Percentiles rank a stretch among this genome's conserved stretches.
These are phyloP conservation scores for Earliella scabrosa DNA, from an alignment of 1,284 basidiomycete species.

Conservation along the genomic window DNA sequence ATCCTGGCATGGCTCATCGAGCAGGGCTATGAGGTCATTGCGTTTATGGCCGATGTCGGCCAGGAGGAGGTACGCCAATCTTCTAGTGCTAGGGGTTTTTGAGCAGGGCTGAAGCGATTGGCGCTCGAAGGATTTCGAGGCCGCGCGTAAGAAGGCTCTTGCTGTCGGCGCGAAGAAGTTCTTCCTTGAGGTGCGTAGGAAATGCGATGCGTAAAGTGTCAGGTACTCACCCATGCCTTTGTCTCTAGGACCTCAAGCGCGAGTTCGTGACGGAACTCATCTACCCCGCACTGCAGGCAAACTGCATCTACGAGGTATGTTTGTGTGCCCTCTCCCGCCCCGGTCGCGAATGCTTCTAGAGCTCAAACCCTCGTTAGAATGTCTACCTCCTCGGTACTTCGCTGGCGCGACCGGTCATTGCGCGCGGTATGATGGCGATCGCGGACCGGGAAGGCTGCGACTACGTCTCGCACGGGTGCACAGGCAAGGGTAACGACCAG, in stretches of 20 bases:
- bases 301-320: constrained; percentile 95
- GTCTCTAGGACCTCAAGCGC: constrained; percentile 82
- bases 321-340: too few relatives aligned
- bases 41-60: constrained; percentile 99
- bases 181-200: constrained; percentile 74
- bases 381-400: constrained; percentile 99
- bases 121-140: constrained; percentile 84
- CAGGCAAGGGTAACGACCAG: constrained; percentile 99
- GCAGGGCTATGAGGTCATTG: constrained; percentile 95
- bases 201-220: not conserved
- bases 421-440: constrained; percentile 97
- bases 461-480: constrained; percentile 98
- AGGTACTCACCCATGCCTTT: not conserved
- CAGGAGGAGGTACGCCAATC: constrained; percentile 82
- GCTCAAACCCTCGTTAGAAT: constrained; percentile 53
- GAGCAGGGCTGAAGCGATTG: not conserved
- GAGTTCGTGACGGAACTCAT: constrained; percentile 98
- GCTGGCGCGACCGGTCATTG: constrained; percentile 97
- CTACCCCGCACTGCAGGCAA: constrained; percentile 97
- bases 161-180: constrained; percentile 95
- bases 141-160: constrained; percentile 91
- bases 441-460: constrained; percentile 94
- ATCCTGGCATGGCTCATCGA: constrained; percentile 98
- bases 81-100: not conserved
- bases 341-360: constrained; percentile 1